Evolutionary conservation across 495 filamentous ascomycete species (phyloP), one percentile per base, ranked within the genome.

Genomic region (Lasiosphaeria miniovina): DNA sequence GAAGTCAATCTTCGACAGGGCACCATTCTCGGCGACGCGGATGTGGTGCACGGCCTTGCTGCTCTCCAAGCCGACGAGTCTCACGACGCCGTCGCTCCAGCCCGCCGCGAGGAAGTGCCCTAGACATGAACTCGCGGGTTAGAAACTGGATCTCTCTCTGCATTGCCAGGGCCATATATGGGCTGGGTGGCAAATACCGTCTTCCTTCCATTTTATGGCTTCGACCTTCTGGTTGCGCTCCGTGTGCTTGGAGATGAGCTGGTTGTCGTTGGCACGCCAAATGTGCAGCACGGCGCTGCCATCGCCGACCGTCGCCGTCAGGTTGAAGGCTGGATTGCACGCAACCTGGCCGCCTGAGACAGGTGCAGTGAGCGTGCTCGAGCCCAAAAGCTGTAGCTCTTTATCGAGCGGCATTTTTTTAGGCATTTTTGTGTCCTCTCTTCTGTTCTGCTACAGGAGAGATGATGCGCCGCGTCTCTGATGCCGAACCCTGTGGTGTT

Each of bases 291-390:
- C 85, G 4, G 80, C 75, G 65, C 88, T 86, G 0, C 86, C 86
- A 55, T 89, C 91, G 52, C 69, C 90, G 64, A 62, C 90, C 12
- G 86, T 86, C n/a, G 86, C 87, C 38, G 90, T 75, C 55, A 96
- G 80, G 73, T 94, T 90, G 83, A 93, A 90, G 32, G 84, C 84
- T 9, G 91, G 91, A 74, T 90, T 93, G 72, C 88, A 90, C 14
- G 87, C 77, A 36, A 92, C 67, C 54, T 85, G 79, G 56, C 75
- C 72, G 53, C 61, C 65, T 7, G 66, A 56, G 14, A 69, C 63
- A 14, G 64, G 69, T 17, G 71, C 63, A 46, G 73, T 70, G 48
- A 84, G 70, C 49, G 70, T 65, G 57, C 77, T 80, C 40, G 80
- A 68, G 68, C 75, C 72, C 52, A 79, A 54, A 43, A 78, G 69